Evolutionary conservation across 306 rosid genomes (phyloP).

Genomic region (Casuarina equisetifolia): DNA sequence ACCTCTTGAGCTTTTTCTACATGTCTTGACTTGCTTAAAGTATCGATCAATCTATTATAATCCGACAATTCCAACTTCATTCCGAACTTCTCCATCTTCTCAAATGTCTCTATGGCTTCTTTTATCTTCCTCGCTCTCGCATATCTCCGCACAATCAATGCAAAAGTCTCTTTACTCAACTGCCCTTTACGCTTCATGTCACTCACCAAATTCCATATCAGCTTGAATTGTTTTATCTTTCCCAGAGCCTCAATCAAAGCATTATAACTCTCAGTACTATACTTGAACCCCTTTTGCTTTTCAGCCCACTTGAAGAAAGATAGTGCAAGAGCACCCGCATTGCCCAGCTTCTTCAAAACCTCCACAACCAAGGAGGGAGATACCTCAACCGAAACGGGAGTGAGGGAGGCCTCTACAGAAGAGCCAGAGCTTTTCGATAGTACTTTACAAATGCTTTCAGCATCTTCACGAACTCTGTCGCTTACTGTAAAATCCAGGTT

Average conservation of each 20-base stretch:
- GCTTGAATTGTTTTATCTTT: constrained; percentile 77
- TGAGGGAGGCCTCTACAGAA: constrained; percentile 37
- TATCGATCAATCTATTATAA: constrained; percentile 65
- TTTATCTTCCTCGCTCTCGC: constrained; percentile 59
- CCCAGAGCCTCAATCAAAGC: constrained; percentile 74
- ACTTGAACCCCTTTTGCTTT: constrained; percentile 58
- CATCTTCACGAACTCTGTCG: constrained; percentile 21
- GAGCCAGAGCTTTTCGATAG: constrained; percentile 39
- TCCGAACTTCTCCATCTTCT: constrained; percentile 70
- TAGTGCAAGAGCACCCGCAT: constrained; percentile 73
- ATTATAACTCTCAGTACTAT: constrained; percentile 53
- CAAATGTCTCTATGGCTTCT: constrained; percentile 62
- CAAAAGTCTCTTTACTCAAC: constrained; percentile 58
- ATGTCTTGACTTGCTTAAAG: constrained; percentile 59
- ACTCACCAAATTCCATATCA: constrained; percentile 67
- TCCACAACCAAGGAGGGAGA: constrained; percentile 53
- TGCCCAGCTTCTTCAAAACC: constrained; percentile 69
- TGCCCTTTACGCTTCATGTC: constrained; percentile 65
- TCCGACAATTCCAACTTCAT: constrained; percentile 55
- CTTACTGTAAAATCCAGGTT: constrained; percentile 18
- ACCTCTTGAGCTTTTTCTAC: constrained; percentile 69
- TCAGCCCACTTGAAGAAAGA: constrained; percentile 84
- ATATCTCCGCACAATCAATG: constrained; percentile 59
- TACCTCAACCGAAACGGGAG: constrained; percentile 25
- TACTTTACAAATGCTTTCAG: constrained; percentile 52